phyloP scores from a whole-genome alignment of 495 filamentous ascomycete genomes.

The Schizothecium vesticola region DNA sequence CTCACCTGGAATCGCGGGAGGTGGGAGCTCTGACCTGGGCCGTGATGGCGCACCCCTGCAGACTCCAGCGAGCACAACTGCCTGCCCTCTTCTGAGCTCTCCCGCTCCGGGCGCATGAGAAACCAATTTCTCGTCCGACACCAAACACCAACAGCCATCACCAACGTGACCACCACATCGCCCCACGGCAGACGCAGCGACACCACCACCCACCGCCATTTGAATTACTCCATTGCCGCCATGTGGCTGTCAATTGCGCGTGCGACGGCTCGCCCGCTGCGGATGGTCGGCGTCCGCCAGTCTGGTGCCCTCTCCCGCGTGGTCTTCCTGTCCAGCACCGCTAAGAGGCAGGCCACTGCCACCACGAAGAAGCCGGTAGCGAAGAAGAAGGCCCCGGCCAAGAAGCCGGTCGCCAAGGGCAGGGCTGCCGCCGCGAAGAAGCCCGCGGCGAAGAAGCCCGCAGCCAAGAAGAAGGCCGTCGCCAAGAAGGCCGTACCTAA shows the following conservation, averaged over 20 bases:
- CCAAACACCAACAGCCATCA: neutral
- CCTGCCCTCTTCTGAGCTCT: neutral
- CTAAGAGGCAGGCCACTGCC: neutral
- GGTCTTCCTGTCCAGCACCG: neutral
- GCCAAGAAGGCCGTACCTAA: constrained; percentile 14
- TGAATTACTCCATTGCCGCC: neutral
- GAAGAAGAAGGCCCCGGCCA: constrained; percentile 22
- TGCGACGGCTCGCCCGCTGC: constrained; percentile 20
- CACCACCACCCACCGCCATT: neutral
- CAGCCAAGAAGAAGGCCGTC: constrained; percentile 14
- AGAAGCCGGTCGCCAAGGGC: constrained; percentile 17
- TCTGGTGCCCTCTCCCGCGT: constrained; percentile 5
- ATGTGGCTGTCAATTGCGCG: constrained; percentile 30
- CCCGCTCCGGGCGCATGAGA: constrained; percentile 4
- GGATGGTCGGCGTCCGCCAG: constrained; percentile 7
- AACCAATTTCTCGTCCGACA: constrained; percentile 11
- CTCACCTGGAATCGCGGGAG: neutral
- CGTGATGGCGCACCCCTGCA: neutral
- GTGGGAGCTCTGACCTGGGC: neutral
- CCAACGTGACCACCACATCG: neutral
- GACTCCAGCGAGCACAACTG: neutral
- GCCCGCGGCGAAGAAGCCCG: constrained; percentile 17
- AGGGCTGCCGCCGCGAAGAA: constrained; percentile 17
- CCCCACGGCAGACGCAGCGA: neutral
- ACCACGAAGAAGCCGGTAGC: neutral